These are phyloP conservation scores for Limtongia smithiae DNA, from an alignment of 805 yeast genomes.

Conservation along the genomic window DNA sequence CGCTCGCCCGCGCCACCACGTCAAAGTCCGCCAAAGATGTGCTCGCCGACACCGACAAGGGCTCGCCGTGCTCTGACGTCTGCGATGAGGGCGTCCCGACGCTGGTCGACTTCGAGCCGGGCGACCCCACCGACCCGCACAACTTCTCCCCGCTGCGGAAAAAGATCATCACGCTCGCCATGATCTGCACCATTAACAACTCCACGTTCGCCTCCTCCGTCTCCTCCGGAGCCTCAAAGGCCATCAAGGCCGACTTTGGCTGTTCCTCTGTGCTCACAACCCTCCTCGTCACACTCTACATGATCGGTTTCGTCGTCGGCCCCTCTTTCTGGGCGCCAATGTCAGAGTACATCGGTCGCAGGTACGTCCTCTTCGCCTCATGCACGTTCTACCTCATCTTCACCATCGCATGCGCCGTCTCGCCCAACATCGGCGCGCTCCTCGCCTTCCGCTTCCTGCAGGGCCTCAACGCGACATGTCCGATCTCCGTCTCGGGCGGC, in stretches of 20 bases:
- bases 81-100: conserved; percentile 12
- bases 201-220: conserved; percentile 25
- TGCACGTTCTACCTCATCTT: conserved; percentile 69
- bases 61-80: neutral
- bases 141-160: conserved; percentile 13
- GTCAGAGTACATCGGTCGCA: conserved; percentile 78
- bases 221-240: conserved; percentile 19
- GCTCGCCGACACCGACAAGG: neutral
- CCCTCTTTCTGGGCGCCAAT: conserved; percentile 88
- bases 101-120: conserved; percentile 21
- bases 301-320: conserved; percentile 79
- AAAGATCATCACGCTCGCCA: conserved; percentile 1
- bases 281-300: conserved; percentile 53
- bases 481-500: conserved; percentile 56
- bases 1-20: neutral
- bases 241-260: conserved; percentile 45
- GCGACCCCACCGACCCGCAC: conserved; percentile 22
- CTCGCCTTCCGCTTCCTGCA: conserved; percentile 51
- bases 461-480: conserved; percentile 55
- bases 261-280: conserved; percentile 45
- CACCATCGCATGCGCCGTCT: conserved; percentile 73
- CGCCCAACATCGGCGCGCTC: conserved; percentile 48
- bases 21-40: neutral
- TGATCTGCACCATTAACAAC: conserved; percentile 10
- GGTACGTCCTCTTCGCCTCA: conserved; percentile 76